phyloP scores from a whole-genome alignment of 2,329 filamentous ascomycete genomes.

The Trichoderma citrinoviride region DNA sequence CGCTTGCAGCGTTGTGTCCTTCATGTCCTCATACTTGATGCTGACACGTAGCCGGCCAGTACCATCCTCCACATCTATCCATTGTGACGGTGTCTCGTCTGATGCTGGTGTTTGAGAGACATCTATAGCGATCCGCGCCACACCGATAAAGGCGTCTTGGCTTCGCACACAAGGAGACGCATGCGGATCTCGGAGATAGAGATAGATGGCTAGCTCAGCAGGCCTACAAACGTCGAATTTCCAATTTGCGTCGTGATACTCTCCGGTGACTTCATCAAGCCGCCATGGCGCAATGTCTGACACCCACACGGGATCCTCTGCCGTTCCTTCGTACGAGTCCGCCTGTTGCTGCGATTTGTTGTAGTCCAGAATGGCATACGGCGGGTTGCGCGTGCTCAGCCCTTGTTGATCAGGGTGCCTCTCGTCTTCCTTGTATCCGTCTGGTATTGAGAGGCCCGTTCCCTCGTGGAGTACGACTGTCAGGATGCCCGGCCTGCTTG shows the following conservation, averaged over 20 bases:
- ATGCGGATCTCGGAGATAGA: neutral
- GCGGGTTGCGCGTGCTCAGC: neutral
- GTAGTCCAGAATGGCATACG: neutral
- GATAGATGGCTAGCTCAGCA: neutral
- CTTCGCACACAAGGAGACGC: neutral
- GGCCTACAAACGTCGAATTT: neutral
- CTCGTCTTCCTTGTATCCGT: neutral
- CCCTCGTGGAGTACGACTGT: neutral
- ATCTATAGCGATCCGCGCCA: constrained; percentile 2
- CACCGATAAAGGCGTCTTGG: neutral
- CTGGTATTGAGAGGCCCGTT: neutral
- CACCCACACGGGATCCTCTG: neutral
- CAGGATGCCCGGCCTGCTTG: neutral
- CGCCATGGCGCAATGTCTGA: neutral
- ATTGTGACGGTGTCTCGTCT: neutral
- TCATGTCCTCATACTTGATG: neutral
- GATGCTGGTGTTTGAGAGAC: neutral
- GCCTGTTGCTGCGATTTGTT: neutral
- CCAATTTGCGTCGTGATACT: neutral
- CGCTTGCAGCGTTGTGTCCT: neutral
- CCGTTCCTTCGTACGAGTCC: neutral
- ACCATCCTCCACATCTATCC: neutral
- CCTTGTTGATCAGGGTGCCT: neutral
- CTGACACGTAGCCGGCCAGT: constrained; percentile 1
- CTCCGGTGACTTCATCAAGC: neutral